phyloP scores from a whole-genome alignment of 2,329 filamentous ascomycete species.

The Pseudocercospora eumusae region DNA sequence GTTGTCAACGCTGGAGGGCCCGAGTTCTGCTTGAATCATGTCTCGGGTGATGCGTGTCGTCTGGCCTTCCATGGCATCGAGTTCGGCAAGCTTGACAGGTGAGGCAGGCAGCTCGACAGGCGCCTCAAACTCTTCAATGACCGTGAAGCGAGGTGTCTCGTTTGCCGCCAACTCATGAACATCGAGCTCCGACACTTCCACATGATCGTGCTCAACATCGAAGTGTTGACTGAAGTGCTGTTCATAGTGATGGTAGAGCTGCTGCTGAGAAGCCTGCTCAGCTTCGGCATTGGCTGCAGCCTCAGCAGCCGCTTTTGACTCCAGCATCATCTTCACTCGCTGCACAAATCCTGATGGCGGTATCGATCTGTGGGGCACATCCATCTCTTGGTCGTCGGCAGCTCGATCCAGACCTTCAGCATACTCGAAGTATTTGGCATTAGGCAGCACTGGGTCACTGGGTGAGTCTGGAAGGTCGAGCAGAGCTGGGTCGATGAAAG shows the following conservation, averaged over 20 bases:
- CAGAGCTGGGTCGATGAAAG: constrained; percentile 40
- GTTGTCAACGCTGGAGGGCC: constrained; percentile 32
- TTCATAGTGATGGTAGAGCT: constrained; percentile 19
- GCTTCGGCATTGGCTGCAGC: constrained; percentile 27
- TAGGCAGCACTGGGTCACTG: constrained; percentile 39
- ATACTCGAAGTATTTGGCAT: constrained; percentile 41
- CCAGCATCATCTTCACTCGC: constrained; percentile 47
- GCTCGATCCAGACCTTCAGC: constrained; percentile 38
- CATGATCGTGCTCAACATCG: constrained; percentile 26
- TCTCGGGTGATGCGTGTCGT: constrained; percentile 40
- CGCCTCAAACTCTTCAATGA: constrained; percentile 38
- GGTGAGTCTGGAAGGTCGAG: constrained; percentile 40
- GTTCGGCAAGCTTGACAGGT: constrained; percentile 37
- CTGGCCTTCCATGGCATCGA: constrained; percentile 30
- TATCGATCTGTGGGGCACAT: constrained; percentile 36
- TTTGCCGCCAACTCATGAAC: constrained; percentile 39
- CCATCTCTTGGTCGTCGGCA: constrained; percentile 40
- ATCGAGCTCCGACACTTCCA: constrained; percentile 32
- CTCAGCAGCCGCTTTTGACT: constrained; percentile 42
- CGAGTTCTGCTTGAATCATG: constrained; percentile 41
- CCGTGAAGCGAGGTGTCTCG: constrained; percentile 36
- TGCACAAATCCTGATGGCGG: constrained; percentile 45
- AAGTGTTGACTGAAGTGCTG: constrained; percentile 23
- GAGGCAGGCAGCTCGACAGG: constrained; percentile 41
- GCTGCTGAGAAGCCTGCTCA: constrained; percentile 23